Evolutionary conservation across 495 filamentous ascomycete species (phyloP), one percentile per base, ranked within the genome.

Genomic region (Podospora pseudocomata): DNA sequence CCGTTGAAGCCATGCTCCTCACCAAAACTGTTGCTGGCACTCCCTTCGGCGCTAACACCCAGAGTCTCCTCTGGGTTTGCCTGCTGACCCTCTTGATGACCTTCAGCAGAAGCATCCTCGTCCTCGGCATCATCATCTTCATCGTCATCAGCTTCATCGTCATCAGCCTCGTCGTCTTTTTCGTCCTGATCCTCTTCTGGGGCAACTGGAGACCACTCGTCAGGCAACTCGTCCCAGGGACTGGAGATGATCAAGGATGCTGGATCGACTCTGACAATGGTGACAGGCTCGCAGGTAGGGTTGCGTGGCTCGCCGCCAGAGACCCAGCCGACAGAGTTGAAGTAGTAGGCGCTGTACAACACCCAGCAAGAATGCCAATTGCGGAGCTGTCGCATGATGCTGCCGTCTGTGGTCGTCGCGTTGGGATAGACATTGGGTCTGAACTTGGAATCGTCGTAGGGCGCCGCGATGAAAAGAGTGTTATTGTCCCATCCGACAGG

Each of bases 301-400:
- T 88, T 89, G 76, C 84, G 79, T 16, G 86, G 85, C 67, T 72
- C 60, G 9, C 70, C 75, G 26, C 71, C 61, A 6, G 82, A 81
- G 5, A 79, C 75, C 85, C 85, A 89, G 32, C 77, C 80, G 20
- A 88, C 65, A 0, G 81, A 80, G 34, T 78, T 73, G 74, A 87
- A 88, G 69, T 77, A 75, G 70, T 88, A 88, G 19, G 79, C 80
- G 13, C 69, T 71, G 60, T 79, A 82, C 70, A 85, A 79, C 20
- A 83, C 81, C 72, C 75, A 79, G 76, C 86, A 89, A 1, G 79
- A 76, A 69, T 82, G 80, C 85, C 85, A 89, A 67, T 82, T 77
- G 66, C 81, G 71, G 67, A 79, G 67, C 65, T 72, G 28, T 68
- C 62, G 44, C 18, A 32, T 19, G 32, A 20, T 16, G 32, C 30